Percentiles rank a stretch among this genome's conserved stretches.
Conservation (phyloP, 2,329 filamentous ascomycete genomes). For the Cercospora sp. region DNA sequence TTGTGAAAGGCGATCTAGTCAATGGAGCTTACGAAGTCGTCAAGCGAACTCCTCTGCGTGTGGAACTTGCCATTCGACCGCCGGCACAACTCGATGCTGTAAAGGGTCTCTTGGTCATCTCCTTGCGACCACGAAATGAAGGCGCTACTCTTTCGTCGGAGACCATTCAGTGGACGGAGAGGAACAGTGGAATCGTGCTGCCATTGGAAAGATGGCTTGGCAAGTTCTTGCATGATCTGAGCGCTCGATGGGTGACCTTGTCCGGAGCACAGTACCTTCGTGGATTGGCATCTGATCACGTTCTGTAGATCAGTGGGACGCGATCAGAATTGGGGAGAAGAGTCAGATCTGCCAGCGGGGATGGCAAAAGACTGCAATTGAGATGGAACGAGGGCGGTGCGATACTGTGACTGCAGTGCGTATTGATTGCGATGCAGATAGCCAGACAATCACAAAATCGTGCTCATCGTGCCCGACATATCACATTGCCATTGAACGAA, state of each 20-base stretch:
- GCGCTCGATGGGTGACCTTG: slow-evolving; percentile 20
- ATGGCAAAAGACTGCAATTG: neutral
- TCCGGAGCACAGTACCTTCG: slow-evolving; percentile 21
- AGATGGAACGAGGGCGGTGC: neutral
- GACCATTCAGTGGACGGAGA: slow-evolving; percentile 29
- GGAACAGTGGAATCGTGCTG: slow-evolving; percentile 18
- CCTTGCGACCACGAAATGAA: slow-evolving; percentile 22
- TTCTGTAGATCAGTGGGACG: neutral
- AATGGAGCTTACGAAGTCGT: slow-evolving; percentile 28
- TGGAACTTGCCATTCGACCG: slow-evolving; percentile 22
- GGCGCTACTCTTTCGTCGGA: slow-evolving; percentile 26
- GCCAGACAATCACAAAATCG: neutral
- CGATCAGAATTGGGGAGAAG: neutral
- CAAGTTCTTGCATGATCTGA: slow-evolving; percentile 24
- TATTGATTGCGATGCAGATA: neutral
- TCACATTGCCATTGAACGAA: no score
- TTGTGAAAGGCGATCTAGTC: slow-evolving; percentile 27
- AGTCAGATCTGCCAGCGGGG: neutral
- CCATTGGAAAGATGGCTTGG: slow-evolving; percentile 25
- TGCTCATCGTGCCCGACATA: no score
- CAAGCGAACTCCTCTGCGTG: slow-evolving; percentile 18
- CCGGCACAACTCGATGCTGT: slow-evolving; percentile 11
- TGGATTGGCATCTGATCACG: neutral
- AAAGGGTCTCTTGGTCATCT: slow-evolving; percentile 22
- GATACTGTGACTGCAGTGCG: neutral